phyloP scores from a whole-genome alignment of 345 rosid species.

The Laguncularia racemosa region DNA sequence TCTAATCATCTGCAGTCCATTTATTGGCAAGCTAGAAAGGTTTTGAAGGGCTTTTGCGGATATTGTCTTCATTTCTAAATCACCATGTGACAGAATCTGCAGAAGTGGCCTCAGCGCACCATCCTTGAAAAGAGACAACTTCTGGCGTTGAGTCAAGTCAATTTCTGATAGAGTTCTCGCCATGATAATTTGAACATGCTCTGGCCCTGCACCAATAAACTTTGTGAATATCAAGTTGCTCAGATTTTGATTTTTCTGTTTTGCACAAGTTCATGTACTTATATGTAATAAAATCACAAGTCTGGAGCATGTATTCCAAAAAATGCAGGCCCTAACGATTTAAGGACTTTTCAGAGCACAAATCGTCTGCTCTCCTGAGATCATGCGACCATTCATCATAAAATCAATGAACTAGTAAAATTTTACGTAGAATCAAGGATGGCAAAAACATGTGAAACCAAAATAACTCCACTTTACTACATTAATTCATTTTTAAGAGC shows the following conservation, averaged over 20 bases:
- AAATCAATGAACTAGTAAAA: no score
- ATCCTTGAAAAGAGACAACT: slow-evolving; percentile 42
- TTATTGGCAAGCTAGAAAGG: slow-evolving; percentile 48
- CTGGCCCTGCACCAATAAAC: slow-evolving; percentile 33
- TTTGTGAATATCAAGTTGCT: no score
- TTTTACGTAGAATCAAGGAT: no score
- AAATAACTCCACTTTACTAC: no score
- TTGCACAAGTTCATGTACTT: not conserved
- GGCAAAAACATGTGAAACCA: no score
- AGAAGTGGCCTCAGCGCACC: slow-evolving; percentile 49
- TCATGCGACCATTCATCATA: no score
- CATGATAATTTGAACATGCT: slow-evolving; percentile 40
- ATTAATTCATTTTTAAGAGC: no score
- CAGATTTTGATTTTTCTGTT: no score
- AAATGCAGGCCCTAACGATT: not conserved
- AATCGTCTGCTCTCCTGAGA: no score
- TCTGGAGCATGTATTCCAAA: no score
- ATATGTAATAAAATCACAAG: not conserved
- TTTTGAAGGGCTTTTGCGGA: slow-evolving; percentile 45
- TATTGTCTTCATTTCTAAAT: slow-evolving; percentile 26
- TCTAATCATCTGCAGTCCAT: slow-evolving; percentile 55
- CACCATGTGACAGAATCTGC: slow-evolving; percentile 29
- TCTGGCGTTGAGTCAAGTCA: slow-evolving; percentile 56
- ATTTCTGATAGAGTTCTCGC: slow-evolving; percentile 48
- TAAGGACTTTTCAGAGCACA: no score